Conservation (phyloP, 2,329 filamentous ascomycete genomes). For the Tolypocladium pustulatum region DNA sequence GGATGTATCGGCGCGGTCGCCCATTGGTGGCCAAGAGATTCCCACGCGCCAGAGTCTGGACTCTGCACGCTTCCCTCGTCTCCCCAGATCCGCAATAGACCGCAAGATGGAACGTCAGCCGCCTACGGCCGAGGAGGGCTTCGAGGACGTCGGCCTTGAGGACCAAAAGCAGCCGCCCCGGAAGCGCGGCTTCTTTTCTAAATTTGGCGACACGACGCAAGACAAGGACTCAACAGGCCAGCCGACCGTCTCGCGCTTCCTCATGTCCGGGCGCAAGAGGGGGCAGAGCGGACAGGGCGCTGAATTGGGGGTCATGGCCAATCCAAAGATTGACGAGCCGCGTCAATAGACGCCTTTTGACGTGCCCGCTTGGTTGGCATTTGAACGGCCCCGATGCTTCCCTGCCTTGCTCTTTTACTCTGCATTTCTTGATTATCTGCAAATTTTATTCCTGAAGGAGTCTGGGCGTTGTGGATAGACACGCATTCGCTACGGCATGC, state of each 20-base stretch:
- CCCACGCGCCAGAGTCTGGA: conserved; percentile 72
- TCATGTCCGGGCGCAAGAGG: conserved; percentile 61
- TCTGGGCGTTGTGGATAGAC: conserved; percentile 15
- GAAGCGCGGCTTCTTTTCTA: conserved; percentile 65
- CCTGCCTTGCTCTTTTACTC: neutral
- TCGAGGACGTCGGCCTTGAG: conserved; percentile 87
- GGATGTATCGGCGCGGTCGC: conserved; percentile 87
- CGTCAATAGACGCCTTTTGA: neutral
- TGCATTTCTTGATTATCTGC: neutral
- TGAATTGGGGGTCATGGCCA: conserved; percentile 57
- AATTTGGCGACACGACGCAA: conserved; percentile 53
- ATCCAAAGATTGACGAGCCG: conserved; percentile 16
- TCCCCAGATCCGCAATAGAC: conserved; percentile 50
- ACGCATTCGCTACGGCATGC: conserved; percentile 11
- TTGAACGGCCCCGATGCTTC: conserved; percentile 1
- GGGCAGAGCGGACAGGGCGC: conserved; percentile 55
- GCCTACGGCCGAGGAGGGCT: conserved; percentile 65
- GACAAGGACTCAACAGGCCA: conserved; percentile 24
- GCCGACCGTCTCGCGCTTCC: conserved; percentile 45
- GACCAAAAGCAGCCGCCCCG: conserved; percentile 45
- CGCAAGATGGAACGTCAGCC: conserved; percentile 48
- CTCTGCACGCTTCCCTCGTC: conserved; percentile 53
- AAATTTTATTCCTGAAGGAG: conserved; percentile 11
- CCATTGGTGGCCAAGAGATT: conserved; percentile 50
- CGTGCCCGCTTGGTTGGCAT: neutral